Base-by-base conservation (phyloP, 805 yeast species). In the Citeromyces matritensis region DNA sequence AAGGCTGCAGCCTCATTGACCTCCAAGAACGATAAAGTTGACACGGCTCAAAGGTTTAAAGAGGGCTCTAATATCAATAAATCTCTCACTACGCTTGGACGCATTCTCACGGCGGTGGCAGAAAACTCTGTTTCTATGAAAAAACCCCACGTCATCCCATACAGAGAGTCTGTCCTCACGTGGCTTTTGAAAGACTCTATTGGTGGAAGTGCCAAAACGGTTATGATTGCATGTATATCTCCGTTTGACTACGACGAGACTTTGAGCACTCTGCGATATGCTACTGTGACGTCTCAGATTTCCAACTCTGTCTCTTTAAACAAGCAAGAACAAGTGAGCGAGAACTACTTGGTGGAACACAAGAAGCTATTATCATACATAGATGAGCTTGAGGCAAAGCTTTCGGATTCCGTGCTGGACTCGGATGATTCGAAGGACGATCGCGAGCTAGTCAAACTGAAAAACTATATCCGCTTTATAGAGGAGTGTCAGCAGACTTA, bases 141-240 rank as follows among this genome's bases (percentile, higher is more conserved):
- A 6, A 32, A 31, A 11, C 33, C 30, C 6, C 25, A n/a, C 9
- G 50, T 70, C 10, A 63, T 74, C 1, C 88, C 88, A 0, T 78
- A 75, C 42, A 58, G 94, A 38, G 94, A 82, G 41, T 79, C 93
- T 0, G 59, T 65, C 0, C 54, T 82, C 33, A 82, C 94, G 0
- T 77, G 86, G 70, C 54, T 82, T 2, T 56, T 82, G 38, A 75
- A 74, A 43, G 88, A 80, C 40, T 73, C 71, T 36, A 57, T 82
- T 26, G 82, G 86, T 2, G 94, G 94, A 1, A 82, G 82, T 46
- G 74, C 85, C 15, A 78, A 76, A 42, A 83, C 88, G 1, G 73
- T 76, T n/a, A 80, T 82, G 91, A 62, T 82, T n/a, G 86, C 86
- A 13, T 81, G 94, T 49, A 58, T 82, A 0, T 76, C 91, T 0